These are phyloP conservation scores for Batrachochytrium dendrobatidis DNA, from an alignment of 371 early-diverging fungal species.

Conservation along the genomic window DNA sequence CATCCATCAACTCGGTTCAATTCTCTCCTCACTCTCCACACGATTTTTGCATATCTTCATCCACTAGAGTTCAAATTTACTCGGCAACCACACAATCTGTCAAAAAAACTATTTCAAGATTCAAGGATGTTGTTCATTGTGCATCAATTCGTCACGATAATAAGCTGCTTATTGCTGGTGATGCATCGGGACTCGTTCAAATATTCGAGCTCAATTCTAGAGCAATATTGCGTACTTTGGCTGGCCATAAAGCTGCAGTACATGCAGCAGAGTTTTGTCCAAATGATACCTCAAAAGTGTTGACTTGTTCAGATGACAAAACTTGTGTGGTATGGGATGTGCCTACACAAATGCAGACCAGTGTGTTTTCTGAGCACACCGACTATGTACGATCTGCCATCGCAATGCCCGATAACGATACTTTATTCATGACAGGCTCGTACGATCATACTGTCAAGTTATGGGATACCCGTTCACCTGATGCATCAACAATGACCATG, in stretches of 20 bases:
- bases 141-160: conserved; percentile 80
- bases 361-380: conserved; percentile 69
- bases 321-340: conserved; percentile 91
- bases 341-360: conserved; percentile 66
- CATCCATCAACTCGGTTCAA: conserved; percentile 70
- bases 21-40: conserved; percentile 79
- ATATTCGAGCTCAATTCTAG: conserved; percentile 57
- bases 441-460: conserved; percentile 91
- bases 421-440: conserved; percentile 77
- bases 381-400: conserved; percentile 82
- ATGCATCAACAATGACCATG: conserved; percentile 67
- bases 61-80: conserved; percentile 88
- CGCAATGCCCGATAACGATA: conserved; percentile 68
- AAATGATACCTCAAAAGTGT: conserved; percentile 67
- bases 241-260: conserved; percentile 79
- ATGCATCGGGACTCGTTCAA: conserved; percentile 81
- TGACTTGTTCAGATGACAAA: conserved; percentile 85
- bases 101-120: conserved; percentile 83
- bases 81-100: conserved; percentile 62
- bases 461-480: conserved; percentile 78
- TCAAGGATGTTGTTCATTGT: conserved; percentile 78
- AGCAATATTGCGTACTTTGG: conserved; percentile 78
- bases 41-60: conserved; percentile 83
- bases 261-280: conserved; percentile 73
- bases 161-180: conserved; percentile 86